Conservation (phyloP, 208 protist species). For the Acanthamoeba sp. region DNA sequence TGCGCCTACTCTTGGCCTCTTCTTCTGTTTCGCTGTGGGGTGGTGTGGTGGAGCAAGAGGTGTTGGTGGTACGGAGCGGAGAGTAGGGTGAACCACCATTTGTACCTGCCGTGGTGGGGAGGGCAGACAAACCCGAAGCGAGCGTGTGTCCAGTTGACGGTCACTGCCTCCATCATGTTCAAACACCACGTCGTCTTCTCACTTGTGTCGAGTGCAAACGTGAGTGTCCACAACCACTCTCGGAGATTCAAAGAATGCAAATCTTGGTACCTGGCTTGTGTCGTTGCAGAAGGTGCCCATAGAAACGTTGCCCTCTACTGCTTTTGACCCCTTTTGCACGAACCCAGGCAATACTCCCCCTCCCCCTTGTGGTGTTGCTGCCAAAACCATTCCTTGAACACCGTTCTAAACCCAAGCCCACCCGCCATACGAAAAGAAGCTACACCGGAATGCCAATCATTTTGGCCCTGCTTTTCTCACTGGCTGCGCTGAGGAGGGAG, state of each 20-base stretch:
- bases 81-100: background rate
- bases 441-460: too few species aligned
- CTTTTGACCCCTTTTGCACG: background rate
- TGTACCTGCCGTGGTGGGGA: background rate
- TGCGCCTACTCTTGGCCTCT: background rate
- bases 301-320: too few species aligned
- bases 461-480: too few species aligned
- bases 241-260: too few species aligned
- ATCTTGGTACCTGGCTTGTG: too few species aligned
- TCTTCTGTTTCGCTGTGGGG: background rate
- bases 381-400: constrained; percentile 15
- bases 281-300: too few species aligned
- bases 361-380: too few species aligned
- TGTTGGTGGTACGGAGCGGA: background rate
- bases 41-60: background rate
- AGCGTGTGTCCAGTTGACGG: background rate
- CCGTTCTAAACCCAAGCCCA: background rate
- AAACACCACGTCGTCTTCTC: too few species aligned
- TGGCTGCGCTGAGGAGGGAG: too few species aligned
- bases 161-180: background rate
- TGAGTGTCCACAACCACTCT: too few species aligned
- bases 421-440: too few species aligned
- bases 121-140: background rate
- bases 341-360: background rate
- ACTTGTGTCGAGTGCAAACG: too few species aligned